Evolutionary conservation across 768 basidiomycete species (phyloP), one percentile per base, ranked within the genome.

Genomic region (Gyrodon lividus): DNA sequence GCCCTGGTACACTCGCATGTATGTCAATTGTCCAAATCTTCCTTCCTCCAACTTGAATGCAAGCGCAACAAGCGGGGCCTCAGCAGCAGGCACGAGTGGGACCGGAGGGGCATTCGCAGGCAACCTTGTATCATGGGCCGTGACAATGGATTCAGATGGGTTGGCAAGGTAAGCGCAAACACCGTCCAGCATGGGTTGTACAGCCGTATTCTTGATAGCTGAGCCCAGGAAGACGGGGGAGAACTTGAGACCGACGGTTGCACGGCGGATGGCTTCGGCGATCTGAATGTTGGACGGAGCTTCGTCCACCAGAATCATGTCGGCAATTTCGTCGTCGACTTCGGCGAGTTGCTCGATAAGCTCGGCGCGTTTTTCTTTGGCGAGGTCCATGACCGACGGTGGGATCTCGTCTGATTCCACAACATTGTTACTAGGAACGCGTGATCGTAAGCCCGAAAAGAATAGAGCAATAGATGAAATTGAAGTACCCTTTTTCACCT

Each of bases 21-120:
- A 99, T 0, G 97, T 99, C 64, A 99, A 73, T 70, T 99, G 97
- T 9, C 97, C 97, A 65, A 91, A 99, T 20, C 91, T 80, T 4
- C 96, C 95, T 74, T 99, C 97, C 70, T 99, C 97, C 40, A 99
- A 77, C 75, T 99, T 99, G 81, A 99, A 99, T 12, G 97, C 97
- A 44, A 99, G 75, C 7, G 90, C 95, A 52, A 99, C 89, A 24
- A 98, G 77, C 4, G 95, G 92, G 0, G 91, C 91, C 24, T 83
- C 79, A 0, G 90, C 83, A 7, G 94, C 94, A 26, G 95, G 93
- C 8, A 78, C 76, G 16, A 98, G 80, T 0, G 84, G 78, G 6
- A 97, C 83, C 16, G 80, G 81, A 6, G 90, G 84, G 0, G 89
- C 78, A 22, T 74, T 72, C 0, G 77, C 64, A 0, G 89, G 83